These are phyloP conservation scores for Suhomyces kilbournensis DNA, from an alignment of 805 yeast genomes.

Conservation along the genomic window DNA sequence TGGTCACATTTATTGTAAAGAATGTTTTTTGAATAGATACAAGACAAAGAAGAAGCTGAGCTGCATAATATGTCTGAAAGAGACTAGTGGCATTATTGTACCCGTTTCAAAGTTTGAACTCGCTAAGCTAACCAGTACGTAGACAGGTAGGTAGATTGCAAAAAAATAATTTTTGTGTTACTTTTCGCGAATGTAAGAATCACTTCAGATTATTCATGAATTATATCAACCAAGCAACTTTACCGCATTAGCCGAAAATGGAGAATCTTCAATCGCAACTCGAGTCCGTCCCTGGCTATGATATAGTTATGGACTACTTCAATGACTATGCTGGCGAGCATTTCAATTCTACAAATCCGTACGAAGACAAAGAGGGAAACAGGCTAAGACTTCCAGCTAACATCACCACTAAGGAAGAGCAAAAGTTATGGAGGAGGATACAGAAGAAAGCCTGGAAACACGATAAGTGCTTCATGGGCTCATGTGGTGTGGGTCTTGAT, in stretches of 20 bases:
- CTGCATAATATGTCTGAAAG: constrained; percentile 58
- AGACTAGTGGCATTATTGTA: constrained; percentile 58
- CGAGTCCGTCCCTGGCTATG: constrained; percentile 54
- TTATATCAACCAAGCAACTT: neutral
- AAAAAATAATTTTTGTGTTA: neutral
- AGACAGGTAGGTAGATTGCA: neutral
- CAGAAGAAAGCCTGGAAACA: constrained; percentile 82
- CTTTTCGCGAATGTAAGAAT: neutral
- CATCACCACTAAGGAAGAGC: constrained; percentile 50
- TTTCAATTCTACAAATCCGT: constrained; percentile 66
- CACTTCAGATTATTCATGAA: neutral
- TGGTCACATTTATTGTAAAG: constrained; percentile 61
- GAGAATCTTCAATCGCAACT: constrained; percentile 15
- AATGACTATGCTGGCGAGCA: constrained; percentile 67
- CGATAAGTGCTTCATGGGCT: constrained; percentile 79
- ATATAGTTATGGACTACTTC: constrained; percentile 52
- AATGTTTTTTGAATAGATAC: constrained; percentile 52
- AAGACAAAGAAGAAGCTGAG: constrained; percentile 35
- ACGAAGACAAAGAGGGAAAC: constrained; percentile 54
- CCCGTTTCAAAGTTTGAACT: constrained; percentile 43
- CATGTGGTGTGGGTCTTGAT: constrained; percentile 60
- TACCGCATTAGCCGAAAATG: constrained; percentile 6
- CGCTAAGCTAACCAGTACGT: constrained; percentile 1
- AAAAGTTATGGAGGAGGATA: constrained; percentile 66
- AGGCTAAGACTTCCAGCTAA: constrained; percentile 65